Conservation (phyloP, 331 rosid species). For the Dryas integrifolia region DNA sequence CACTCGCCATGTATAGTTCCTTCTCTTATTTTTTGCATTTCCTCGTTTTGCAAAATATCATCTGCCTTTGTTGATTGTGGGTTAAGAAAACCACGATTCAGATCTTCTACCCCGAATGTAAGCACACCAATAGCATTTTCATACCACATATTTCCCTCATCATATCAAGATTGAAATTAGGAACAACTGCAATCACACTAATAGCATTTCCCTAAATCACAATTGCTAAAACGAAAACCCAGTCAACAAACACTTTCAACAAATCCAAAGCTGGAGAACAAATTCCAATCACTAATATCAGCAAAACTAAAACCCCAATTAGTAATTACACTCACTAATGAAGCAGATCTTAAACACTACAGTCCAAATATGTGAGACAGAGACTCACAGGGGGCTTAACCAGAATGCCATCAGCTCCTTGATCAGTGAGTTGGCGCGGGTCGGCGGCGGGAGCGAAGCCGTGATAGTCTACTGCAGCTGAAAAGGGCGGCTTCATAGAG, state of each 20-base stretch:
- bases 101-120: not conserved
- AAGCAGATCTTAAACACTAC: conserved; percentile 32
- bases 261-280: conserved; percentile 18
- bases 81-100: not conserved
- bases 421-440: conserved; percentile 47
- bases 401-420: conserved; percentile 50
- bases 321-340: conserved; percentile 9
- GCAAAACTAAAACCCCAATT: not conserved
- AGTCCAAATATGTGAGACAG: not conserved
- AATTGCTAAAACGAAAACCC: not conserved
- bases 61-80: not conserved
- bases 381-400: conserved; percentile 62
- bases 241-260: conserved; percentile 7
- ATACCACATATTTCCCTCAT: not conserved
- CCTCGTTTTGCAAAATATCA: not conserved
- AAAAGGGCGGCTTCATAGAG: conserved; percentile 68
- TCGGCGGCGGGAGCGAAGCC: conserved; percentile 58
- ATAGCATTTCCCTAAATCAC: not conserved
- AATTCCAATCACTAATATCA: conserved; percentile 1
- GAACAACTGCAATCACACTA: not conserved
- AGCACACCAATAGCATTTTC: not conserved
- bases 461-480: conserved; percentile 68
- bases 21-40: too few relatives aligned
- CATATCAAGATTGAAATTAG: not conserved
- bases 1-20: not conserved